Evolutionary conservation across 306 rosid species (phyloP).

Genomic region (Dicorynia guianensis): DNA sequence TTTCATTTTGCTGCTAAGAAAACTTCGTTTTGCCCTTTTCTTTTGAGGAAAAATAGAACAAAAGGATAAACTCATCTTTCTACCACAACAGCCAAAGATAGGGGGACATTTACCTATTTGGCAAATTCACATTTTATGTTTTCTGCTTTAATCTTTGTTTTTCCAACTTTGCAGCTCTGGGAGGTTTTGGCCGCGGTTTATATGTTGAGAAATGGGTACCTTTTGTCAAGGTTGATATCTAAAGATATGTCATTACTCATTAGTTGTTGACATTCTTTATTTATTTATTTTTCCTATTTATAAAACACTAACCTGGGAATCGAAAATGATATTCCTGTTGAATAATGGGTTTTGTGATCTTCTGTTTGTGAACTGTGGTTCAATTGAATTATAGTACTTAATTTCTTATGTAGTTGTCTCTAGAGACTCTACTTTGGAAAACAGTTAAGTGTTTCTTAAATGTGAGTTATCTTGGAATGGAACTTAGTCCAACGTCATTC

Average conservation of each 20-base stretch:
- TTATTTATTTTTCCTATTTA: slow-evolving; percentile 11
- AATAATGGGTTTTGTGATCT: slow-evolving; percentile 10
- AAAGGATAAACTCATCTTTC: not conserved
- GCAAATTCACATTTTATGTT: slow-evolving; percentile 1
- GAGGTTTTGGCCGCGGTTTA: slow-evolving; percentile 78
- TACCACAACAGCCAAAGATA: slow-evolving; percentile 1
- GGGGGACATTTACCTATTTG: slow-evolving; percentile 24
- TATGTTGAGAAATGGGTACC: slow-evolving; percentile 95
- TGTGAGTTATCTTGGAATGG: slow-evolving; percentile 4
- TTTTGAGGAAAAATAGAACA: slow-evolving; percentile 36
- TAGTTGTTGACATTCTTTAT: not conserved
- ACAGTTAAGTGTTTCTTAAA: not conserved
- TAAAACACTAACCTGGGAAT: slow-evolving; percentile 15
- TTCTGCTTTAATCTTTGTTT: slow-evolving; percentile 10
- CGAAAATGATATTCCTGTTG: slow-evolving; percentile 26
- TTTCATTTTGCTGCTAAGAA: not conserved
- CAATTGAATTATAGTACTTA: not conserved
- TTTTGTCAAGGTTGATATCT: slow-evolving; percentile 57
- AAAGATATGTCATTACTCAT: not conserved
- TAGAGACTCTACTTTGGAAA: not conserved
- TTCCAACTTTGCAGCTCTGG: slow-evolving; percentile 67
- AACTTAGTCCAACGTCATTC: slow-evolving; percentile 20
- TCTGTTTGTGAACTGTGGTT: slow-evolving; percentile 23
- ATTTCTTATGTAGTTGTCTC: no score
- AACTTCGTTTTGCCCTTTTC: not conserved